Evolutionary conservation across 176 grass and related monocot species (phyloP).

Genomic region (Triticum aestivum): IWGSC_CS_RefSeq_v2.1 NC_057800.1:720899401-720899900

Average conservation of each 20-base stretch:
- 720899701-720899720: not conserved
- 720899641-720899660: conserved; percentile 36
- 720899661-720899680: not conserved
- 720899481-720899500: not conserved
- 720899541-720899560: not conserved
- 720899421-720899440: not conserved
- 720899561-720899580: not conserved
- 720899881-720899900: not conserved
- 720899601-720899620: not conserved
- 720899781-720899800: not conserved
- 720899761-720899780: conserved; percentile 34
- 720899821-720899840: conserved; percentile 24
- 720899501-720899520: not conserved
- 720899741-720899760: conserved; percentile 22
- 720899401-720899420: not conserved
- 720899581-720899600: not conserved
- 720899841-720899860: conserved; percentile 12
- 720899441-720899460: not conserved
- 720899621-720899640: not conserved
- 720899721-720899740: not conserved
- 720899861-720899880: not conserved
- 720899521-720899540: conserved; percentile 21
- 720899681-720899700: not conserved
- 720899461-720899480: not conserved
- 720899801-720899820: conserved; percentile 22